Evolutionary conservation across 208 protist species (phyloP).

Genomic region (Leishmania gerbilli): DNA sequence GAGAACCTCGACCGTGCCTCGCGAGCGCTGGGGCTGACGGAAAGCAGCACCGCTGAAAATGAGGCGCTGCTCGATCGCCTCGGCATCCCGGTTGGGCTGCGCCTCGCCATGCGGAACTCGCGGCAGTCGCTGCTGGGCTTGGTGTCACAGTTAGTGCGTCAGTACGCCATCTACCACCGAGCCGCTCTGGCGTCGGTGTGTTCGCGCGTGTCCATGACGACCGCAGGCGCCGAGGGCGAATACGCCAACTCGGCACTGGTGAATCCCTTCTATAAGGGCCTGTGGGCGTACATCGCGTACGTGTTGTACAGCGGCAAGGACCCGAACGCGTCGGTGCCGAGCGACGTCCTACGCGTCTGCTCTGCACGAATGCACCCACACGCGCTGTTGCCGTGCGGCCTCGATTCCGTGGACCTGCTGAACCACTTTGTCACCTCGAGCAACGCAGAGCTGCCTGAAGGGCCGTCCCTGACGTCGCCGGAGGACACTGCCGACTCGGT

Average conservation of each 20-base stretch:
- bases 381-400: constrained; percentile 67
- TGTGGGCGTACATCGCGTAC: constrained; percentile 55
- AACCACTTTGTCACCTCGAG: constrained; percentile 53
- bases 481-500: constrained; percentile 7
- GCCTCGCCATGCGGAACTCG: constrained; percentile 34
- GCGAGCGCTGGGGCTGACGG: constrained; percentile 25
- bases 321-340: constrained; percentile 11
- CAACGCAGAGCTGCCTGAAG: constrained; percentile 27
- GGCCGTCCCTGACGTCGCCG: not conserved
- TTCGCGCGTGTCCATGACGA: constrained; percentile 62
- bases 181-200: constrained; percentile 61
- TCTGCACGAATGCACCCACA: constrained; percentile 62
- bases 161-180: constrained; percentile 65
- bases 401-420: constrained; percentile 62
- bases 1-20: constrained; percentile 63
- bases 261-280: constrained; percentile 68
- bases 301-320: constrained; percentile 19
- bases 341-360: constrained; percentile 43
- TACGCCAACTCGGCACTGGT: constrained; percentile 40
- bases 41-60: constrained; percentile 29
- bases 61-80: constrained; percentile 34
- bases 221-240: constrained; percentile 31
- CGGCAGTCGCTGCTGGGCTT: constrained; percentile 55
- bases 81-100: constrained; percentile 29
- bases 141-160: constrained; percentile 72